These are phyloP conservation scores for Draba incana DNA, from an alignment of 345 rosid species.

Conservation along the genomic window DNA sequence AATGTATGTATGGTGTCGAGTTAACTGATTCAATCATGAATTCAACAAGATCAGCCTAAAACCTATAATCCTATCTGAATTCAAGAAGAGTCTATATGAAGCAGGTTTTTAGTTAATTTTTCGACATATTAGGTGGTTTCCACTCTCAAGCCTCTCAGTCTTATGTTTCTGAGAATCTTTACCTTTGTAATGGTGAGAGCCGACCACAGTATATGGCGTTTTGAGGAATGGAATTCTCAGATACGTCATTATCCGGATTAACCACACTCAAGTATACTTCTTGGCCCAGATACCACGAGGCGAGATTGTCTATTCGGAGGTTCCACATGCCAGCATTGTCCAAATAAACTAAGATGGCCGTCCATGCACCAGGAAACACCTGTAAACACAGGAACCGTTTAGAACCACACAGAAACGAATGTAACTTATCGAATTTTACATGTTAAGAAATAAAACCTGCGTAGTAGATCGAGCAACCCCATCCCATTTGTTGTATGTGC, in stretches of 20 bases:
- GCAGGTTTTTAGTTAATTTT: too few species aligned
- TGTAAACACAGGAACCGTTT: constrained; percentile 31
- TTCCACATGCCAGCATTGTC: constrained; percentile 97
- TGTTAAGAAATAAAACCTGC: constrained; percentile 51
- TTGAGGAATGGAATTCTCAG: constrained; percentile 59
- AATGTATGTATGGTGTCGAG: too few species aligned
- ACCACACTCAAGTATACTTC: constrained; percentile 69
- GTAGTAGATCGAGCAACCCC: constrained; percentile 83
- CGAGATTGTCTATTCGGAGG: constrained; percentile 76
- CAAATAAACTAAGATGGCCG: constrained; percentile 80
- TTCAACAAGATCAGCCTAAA: too few species aligned
- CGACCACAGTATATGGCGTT: constrained; percentile 83
- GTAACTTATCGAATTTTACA: background rate
- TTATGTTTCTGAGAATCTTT: constrained; percentile 41
- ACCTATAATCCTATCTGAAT: too few species aligned
- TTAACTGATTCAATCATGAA: too few species aligned
- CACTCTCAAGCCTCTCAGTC: too few species aligned
- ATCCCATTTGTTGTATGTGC: constrained; percentile 88
- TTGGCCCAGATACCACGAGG: constrained; percentile 92
- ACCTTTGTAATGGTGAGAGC: constrained; percentile 80
- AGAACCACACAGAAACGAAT: constrained; percentile 21
- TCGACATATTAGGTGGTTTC: too few species aligned
- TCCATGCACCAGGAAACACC: constrained; percentile 98
- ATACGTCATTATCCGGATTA: constrained; percentile 69
- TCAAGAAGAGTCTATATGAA: too few species aligned